Evolutionary conservation across 768 basidiomycete species (phyloP), one percentile per base, ranked within the genome.

Genomic region (Lactifluus volemus): DNA sequence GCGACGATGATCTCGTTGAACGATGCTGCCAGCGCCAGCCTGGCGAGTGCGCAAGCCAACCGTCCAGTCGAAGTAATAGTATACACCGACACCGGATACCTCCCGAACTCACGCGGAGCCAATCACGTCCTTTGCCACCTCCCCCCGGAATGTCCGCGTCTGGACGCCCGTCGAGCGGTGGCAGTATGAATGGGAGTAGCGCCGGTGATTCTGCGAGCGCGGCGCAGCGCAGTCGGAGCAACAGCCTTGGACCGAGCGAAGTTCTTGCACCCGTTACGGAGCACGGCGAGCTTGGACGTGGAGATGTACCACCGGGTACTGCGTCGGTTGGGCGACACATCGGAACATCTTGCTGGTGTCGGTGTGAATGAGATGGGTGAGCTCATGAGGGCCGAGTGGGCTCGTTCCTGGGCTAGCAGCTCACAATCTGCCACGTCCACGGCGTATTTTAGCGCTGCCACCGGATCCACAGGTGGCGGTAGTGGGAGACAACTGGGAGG

Each of bases 181-280:
- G 49, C 0, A 58, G 57, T 5, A 0, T 58, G 21, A 55, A 44
- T 12, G 30, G 48, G 5, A 19, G 49, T 3, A n/a, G 17, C 5
- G 12, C 21, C 5, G 25, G 45, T 5, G 49, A 36, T 3, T 1
- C 11, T 17, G 14, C 44, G 48, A 10, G 58, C 51, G 10, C 52
- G 25, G 32, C 41, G 2, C 44, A 49, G 59, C 63, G 63, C 51
- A 60, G 63, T 6, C 42, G 63, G 39, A 63, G 53, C 7, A 65
- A 57, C 12, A 65, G 64, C 51, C 61, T 63, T 8, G 61, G 53
- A 1, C 32, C 53, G 19, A 36, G 21, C 60, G 64, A 65, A 48
- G 54, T 49, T 19, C 62, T 65, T 6, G 50, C 64, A 29, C 62
- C 64, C 1, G 64, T 65, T 12, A 65, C 64, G 45, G 64, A 65